Evolutionary conservation across 345 rosid species (phyloP).

Genomic region (Turritis glabra): DNA sequence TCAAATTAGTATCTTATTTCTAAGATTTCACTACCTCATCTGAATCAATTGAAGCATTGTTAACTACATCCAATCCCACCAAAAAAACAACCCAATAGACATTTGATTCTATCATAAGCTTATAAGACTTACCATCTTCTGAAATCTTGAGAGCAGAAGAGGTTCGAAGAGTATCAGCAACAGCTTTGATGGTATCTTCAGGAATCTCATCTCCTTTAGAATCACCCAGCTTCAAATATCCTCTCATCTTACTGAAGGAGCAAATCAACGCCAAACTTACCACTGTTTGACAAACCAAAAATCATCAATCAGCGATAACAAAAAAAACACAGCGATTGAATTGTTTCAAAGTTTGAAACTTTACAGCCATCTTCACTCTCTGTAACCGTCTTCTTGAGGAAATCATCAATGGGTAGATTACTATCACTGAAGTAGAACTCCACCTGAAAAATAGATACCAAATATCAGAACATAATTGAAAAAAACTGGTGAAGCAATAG

Average conservation of each 20-base stretch:
- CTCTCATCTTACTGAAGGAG: constrained; percentile 87
- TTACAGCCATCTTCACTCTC: constrained; percentile 81
- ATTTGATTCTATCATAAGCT: not conserved
- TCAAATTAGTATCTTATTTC: not conserved
- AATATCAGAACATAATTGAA: not conserved
- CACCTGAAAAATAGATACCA: constrained; percentile 49
- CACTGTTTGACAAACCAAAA: constrained; percentile 56
- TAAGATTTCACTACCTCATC: not conserved
- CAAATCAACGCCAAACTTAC: constrained; percentile 88
- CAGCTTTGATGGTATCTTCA: constrained; percentile 71
- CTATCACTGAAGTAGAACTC: constrained; percentile 97
- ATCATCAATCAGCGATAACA: not conserved
- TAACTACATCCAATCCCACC: not conserved
- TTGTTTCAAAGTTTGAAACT: constrained; percentile 14
- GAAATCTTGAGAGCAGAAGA: constrained; percentile 78
- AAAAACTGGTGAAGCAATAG: not conserved
- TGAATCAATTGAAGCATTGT: not conserved
- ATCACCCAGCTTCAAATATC: constrained; percentile 65
- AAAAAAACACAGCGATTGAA: not conserved
- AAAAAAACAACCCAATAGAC: not conserved
- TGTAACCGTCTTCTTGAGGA: constrained; percentile 60
- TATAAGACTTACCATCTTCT: constrained; percentile 69
- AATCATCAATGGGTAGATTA: constrained; percentile 81
- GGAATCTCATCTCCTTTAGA: constrained; percentile 71
- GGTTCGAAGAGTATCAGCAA: constrained; percentile 73